Evolutionary conservation across 305 asterid genomes (phyloP).

Genomic region (Fraxinus greggii): DNA sequence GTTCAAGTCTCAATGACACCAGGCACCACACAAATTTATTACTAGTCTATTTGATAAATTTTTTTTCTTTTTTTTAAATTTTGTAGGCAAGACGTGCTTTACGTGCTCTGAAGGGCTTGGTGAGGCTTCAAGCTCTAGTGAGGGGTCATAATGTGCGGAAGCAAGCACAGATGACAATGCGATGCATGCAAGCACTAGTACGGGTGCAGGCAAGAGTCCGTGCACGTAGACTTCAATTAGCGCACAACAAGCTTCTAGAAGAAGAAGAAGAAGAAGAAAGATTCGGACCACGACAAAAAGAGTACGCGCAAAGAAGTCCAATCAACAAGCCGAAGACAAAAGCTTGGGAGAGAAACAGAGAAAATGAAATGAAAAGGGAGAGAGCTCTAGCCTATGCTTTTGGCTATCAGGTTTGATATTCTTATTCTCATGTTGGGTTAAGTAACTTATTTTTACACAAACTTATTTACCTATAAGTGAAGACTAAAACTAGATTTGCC

Average conservation of each 20-base stretch:
- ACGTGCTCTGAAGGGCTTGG: slow-evolving; percentile 83
- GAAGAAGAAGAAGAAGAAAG: slow-evolving; percentile 46
- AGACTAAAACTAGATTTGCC: not conserved
- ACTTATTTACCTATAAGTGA: not conserved
- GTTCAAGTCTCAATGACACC: not conserved
- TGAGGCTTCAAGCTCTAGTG: slow-evolving; percentile 90
- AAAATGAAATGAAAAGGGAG: slow-evolving; percentile 54
- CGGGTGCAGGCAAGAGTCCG: slow-evolving; percentile 90
- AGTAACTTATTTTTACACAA: not conserved
- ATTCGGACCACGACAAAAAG: slow-evolving; percentile 32
- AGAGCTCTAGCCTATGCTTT: slow-evolving; percentile 73
- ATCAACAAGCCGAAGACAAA: slow-evolving; percentile 40
- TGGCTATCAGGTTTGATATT: slow-evolving; percentile 58
- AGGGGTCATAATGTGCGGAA: slow-evolving; percentile 94
- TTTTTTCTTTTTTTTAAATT: not conserved
- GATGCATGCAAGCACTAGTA: slow-evolving; percentile 92
- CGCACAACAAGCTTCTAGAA: slow-evolving; percentile 41
- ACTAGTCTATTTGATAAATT: not conserved
- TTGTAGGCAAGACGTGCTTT: slow-evolving; percentile 78
- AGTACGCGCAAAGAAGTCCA: slow-evolving; percentile 30
- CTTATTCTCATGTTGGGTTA: not conserved
- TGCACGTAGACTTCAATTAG: slow-evolving; percentile 62
- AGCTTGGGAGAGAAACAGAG: slow-evolving; percentile 52
- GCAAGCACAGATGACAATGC: slow-evolving; percentile 93
- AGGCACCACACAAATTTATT: not conserved